Percentiles rank a stretch among this genome's conserved stretches.
Evolutionary conservation across 2,329 filamentous ascomycete genomes (phyloP).

Genomic region (Alternaria longipes): DNA sequence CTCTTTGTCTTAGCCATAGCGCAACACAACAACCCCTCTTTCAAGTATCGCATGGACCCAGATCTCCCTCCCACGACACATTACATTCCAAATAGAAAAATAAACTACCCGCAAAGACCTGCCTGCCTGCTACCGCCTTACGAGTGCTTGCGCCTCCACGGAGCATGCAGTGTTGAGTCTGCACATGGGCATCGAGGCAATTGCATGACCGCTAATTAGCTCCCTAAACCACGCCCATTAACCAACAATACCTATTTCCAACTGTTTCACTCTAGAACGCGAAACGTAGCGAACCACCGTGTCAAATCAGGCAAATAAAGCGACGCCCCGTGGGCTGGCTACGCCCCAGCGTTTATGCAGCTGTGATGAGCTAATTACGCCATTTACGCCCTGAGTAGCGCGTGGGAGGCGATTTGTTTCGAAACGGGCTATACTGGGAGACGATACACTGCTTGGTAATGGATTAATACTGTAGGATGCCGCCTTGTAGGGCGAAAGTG

Average conservation of each 20-base stretch:
- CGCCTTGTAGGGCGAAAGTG: not conserved
- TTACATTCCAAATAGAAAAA: not conserved
- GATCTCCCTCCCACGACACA: not conserved
- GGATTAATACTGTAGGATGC: not conserved
- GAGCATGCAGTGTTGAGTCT: too few species aligned
- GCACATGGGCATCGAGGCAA: too few species aligned
- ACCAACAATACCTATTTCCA: not conserved
- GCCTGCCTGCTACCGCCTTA: not conserved
- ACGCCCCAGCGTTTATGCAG: slow-evolving; percentile 2
- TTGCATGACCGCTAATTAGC: not conserved
- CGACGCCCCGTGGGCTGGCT: not conserved
- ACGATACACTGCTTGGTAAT: not conserved
- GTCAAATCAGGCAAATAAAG: not conserved
- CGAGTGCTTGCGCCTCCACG: not conserved
- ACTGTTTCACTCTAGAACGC: not conserved
- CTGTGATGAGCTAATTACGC: not conserved
- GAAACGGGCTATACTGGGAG: not conserved
- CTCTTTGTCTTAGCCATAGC: not conserved
- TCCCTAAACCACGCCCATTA: not conserved
- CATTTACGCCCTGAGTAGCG: not conserved
- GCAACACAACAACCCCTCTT: not conserved
- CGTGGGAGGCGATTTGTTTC: not conserved
- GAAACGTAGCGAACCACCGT: not conserved
- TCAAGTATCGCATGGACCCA: not conserved
- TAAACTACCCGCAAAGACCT: not conserved